These are phyloP conservation scores for Clathrus columnatus DNA, from an alignment of 768 basidiomycete species.

Conservation along the genomic window DNA sequence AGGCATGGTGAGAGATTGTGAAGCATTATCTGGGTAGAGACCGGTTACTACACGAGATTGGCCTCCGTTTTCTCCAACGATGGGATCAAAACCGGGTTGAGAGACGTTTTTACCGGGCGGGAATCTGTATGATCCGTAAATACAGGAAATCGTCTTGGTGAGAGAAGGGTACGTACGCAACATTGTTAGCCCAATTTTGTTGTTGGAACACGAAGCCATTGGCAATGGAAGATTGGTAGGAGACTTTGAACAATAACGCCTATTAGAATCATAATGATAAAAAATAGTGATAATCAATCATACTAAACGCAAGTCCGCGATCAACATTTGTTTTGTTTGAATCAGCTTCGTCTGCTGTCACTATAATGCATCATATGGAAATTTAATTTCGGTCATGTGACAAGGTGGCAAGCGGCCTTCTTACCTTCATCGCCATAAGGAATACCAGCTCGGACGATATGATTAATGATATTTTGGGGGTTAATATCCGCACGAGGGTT, in stretches of 20 bases:
- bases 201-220: constrained; percentile 30
- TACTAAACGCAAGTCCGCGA: constrained; percentile 40
- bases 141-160: constrained; percentile 5
- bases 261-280: background rate
- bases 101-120: constrained; percentile 10
- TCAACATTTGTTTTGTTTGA: constrained; percentile 32
- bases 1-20: constrained; percentile 12
- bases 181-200: constrained; percentile 2
- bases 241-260: constrained; percentile 19
- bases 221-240: constrained; percentile 29
- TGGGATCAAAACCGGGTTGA: constrained; percentile 37
- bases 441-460: constrained; percentile 26
- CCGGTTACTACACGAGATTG: constrained; percentile 16
- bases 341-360: constrained; percentile 30
- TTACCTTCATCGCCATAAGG: constrained; percentile 26
- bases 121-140: constrained; percentile 17
- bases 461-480: background rate
- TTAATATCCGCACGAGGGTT: constrained; percentile 29
- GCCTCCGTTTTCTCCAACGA: constrained; percentile 2
- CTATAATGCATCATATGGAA: constrained; percentile 30
- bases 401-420: background rate
- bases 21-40: constrained; percentile 17
- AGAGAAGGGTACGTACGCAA: background rate
- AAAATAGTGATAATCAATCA: background rate
- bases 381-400: constrained; percentile 30